phyloP scores from a whole-genome alignment of 2,329 filamentous ascomycete species.

The Paraphaeosphaeria sporulosa region DNA sequence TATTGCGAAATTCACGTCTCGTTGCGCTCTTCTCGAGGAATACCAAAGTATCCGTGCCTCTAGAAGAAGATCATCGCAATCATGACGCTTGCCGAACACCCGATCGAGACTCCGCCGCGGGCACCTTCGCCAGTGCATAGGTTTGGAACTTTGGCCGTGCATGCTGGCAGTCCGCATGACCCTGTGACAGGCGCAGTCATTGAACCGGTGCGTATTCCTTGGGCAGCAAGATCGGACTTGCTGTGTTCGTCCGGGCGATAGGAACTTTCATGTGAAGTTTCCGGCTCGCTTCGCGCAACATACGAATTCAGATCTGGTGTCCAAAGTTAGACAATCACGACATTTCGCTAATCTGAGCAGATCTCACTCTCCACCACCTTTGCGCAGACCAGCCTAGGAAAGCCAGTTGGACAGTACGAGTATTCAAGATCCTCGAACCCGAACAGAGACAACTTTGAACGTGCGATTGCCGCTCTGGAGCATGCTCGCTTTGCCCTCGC shows the following conservation, averaged over 20 bases:
- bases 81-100: conserved; percentile 57
- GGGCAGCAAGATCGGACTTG: not conserved
- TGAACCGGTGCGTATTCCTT: conserved; percentile 66
- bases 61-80: not conserved
- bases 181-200: conserved; percentile 94
- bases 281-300: not conserved
- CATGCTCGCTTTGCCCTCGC: conserved; percentile 91
- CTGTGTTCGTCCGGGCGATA: not conserved
- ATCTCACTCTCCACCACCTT: conserved; percentile 98
- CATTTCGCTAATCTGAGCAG: conserved; percentile 44
- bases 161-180: conserved; percentile 91
- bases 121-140: conserved; percentile 76
- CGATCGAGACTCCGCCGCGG: conserved; percentile 76
- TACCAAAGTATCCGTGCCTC: not conserved
- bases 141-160: conserved; percentile 94
- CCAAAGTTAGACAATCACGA: not conserved
- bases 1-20: not conserved
- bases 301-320: not conserved
- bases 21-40: not conserved
- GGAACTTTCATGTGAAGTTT: not conserved
- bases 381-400: conserved; percentile 86
- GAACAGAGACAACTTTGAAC: conserved; percentile 94
- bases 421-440: conserved; percentile 95
- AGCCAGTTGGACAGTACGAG: conserved; percentile 88
- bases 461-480: conserved; percentile 88